phyloP scores from a whole-genome alignment of 441 rosid genomes.

The Aquilaria agallochum region DNA sequence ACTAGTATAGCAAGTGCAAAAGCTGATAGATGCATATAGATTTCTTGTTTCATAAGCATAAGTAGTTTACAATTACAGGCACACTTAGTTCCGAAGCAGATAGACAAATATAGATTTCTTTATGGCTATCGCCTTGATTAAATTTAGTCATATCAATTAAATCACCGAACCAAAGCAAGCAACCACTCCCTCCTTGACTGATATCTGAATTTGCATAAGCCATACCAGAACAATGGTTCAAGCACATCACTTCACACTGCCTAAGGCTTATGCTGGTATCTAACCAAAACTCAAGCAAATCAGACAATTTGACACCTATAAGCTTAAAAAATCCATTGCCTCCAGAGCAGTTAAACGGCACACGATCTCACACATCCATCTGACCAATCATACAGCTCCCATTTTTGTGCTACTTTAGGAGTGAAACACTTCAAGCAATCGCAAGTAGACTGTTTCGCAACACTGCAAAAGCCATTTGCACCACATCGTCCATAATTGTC shows the following conservation, averaged over 20 bases:
- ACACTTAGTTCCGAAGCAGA: slow-evolving; percentile 7
- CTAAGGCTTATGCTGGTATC: slow-evolving; percentile 11
- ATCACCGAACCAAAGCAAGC: slow-evolving; percentile 20
- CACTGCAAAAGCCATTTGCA: slow-evolving; percentile 15
- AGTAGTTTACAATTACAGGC: neutral
- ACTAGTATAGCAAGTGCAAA: neutral
- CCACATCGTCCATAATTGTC: slow-evolving; percentile 24
- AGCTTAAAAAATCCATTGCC: slow-evolving; percentile 12
- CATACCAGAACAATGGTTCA: slow-evolving; percentile 20
- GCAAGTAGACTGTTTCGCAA: slow-evolving; percentile 11
- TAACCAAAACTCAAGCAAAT: slow-evolving; percentile 8
- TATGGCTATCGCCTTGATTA: neutral
- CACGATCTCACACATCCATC: slow-evolving; percentile 16
- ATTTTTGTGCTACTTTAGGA: slow-evolving; percentile 11
- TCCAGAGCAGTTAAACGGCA: slow-evolving; percentile 4
- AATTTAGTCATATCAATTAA: slow-evolving; percentile 13
- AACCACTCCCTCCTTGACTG: slow-evolving; percentile 14
- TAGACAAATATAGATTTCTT: slow-evolving; percentile 14
- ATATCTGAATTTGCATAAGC: slow-evolving; percentile 23
- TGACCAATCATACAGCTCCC: slow-evolving; percentile 16
- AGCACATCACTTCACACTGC: slow-evolving; percentile 15
- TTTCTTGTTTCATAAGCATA: neutral
- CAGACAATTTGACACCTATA: slow-evolving; percentile 15
- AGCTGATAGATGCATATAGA: no score
- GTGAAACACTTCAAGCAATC: slow-evolving; percentile 18